Base-by-base conservation (phyloP, 1,139 yeast species). In the Taphrina communis region DNA sequence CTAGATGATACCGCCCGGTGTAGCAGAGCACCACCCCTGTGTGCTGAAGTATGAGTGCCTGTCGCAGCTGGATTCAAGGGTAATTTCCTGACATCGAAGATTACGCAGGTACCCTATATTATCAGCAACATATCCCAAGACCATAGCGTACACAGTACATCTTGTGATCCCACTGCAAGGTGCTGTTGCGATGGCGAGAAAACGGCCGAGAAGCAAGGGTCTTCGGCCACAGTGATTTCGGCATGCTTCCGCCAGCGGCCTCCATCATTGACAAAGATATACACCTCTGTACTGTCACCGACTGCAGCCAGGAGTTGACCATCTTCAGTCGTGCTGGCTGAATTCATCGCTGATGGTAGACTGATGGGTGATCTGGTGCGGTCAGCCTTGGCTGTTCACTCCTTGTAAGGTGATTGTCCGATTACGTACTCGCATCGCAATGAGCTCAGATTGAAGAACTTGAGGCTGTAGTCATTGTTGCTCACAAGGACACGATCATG, bases 281-380 rank as follows among this genome's bases (percentile, higher is more conserved):
- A 69, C 4, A 62, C 56, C 19, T 66, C 65, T 19, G 69, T 62
- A 17, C 65, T 66, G 41, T 69, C 71, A 48, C 71, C 71, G 3
- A 69, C 71, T 11, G 68, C 65, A 17, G 69, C 68, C 68, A 69
- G 48, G 56, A 44, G 41, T 48, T 67, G 56, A 21, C 70, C 71
- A 48, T 69, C 70, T 6, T 53, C 53, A 12, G 69, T 46, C 25
- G 67, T 65, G 35, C 65, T 59, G 5, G 71, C 69, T 31, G 69
- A 69, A 35, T 69, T 69, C 69, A 69, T 69, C 39, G 65, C 63
- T 25, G 66, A 52, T 11, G 65, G 65, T 19, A 48, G 52, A 19
- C 53, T 41, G 8, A 66, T 44, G 8, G 67, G 55, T 6, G 51
- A 9, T 31, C 65, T 59, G 50, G 12, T 21, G 6, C 17, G 19